phyloP scores from a whole-genome alignment of 352 stramenopile species.

The Phytophthora pinifolia region DNA sequence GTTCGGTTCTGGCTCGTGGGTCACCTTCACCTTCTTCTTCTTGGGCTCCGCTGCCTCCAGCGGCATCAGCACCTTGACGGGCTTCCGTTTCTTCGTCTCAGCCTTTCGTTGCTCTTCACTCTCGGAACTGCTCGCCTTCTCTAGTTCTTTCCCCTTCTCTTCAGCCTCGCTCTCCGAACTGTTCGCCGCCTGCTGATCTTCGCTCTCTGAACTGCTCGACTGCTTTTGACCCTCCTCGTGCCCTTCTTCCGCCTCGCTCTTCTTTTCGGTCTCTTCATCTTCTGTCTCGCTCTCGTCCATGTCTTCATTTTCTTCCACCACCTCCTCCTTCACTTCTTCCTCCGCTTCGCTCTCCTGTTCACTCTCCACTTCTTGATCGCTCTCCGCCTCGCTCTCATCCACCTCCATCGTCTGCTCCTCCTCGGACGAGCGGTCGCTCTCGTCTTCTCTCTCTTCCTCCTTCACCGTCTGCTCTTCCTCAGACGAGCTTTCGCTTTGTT shows the following conservation, averaged over 20 bases:
- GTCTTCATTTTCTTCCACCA: not conserved
- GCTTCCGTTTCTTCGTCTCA: not conserved
- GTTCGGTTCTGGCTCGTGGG: not conserved
- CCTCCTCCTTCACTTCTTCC: conserved; percentile 3
- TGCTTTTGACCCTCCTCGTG: too few relatives aligned
- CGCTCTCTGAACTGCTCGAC: too few relatives aligned
- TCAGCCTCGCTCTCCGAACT: conserved; percentile 4
- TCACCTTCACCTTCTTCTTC: not conserved
- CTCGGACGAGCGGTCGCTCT: too few relatives aligned
- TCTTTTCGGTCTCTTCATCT: not conserved
- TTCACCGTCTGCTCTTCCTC: too few relatives aligned
- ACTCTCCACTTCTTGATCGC: too few relatives aligned
- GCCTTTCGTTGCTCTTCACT: conserved; percentile 1
- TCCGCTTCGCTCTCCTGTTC: conserved; percentile 1
- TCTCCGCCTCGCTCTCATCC: too few relatives aligned
- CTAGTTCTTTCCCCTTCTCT: not conserved
- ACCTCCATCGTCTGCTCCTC: too few relatives aligned
- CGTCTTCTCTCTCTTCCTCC: too few relatives aligned
- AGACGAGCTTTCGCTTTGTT: too few relatives aligned
- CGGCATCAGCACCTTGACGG: not conserved
- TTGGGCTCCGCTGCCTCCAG: not conserved
- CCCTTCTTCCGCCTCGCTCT: too few relatives aligned
- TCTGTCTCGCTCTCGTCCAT: conserved; percentile 4
- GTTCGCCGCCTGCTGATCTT: too few relatives aligned
- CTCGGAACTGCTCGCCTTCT: not conserved